These are phyloP conservation scores for Phytophthora pseudosyringae DNA, from an alignment of 352 stramenopile genomes.

Conservation along the genomic window DNA sequence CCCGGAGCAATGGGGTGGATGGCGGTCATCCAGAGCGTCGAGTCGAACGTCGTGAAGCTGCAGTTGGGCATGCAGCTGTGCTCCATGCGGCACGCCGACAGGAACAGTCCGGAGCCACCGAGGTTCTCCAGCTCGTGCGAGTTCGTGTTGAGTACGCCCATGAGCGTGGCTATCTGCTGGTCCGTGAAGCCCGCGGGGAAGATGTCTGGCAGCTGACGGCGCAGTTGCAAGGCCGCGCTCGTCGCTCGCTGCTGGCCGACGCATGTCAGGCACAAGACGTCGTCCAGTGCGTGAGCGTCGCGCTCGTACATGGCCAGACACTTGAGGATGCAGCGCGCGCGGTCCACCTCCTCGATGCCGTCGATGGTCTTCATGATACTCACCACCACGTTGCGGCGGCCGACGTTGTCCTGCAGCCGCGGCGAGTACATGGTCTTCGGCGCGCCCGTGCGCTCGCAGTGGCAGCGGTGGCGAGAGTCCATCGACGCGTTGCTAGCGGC, in stretches of 20 bases:
- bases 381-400: constrained; percentile 61
- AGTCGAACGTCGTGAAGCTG: constrained; percentile 76
- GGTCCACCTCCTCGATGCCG: constrained; percentile 73
- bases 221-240: constrained; percentile 50
- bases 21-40: constrained; percentile 78
- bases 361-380: constrained; percentile 61
- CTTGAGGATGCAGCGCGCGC: constrained; percentile 73
- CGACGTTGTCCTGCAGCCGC: constrained; percentile 47
- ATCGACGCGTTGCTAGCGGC: constrained; percentile 18
- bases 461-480: constrained; percentile 37
- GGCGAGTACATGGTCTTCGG: constrained; percentile 52
- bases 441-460: constrained; percentile 39
- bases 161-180: constrained; percentile 66
- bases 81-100: constrained; percentile 77
- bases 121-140: constrained; percentile 79
- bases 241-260: constrained; percentile 50
- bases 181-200: constrained; percentile 62
- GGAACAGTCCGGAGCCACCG: constrained; percentile 71
- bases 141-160: constrained; percentile 81
- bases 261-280: constrained; percentile 56
- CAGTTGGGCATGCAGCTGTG: constrained; percentile 77
- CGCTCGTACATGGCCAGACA: constrained; percentile 66
- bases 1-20: constrained; percentile 67
- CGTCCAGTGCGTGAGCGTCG: constrained; percentile 48
- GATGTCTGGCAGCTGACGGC: constrained; percentile 54